Evolutionary conservation across 2,329 filamentous ascomycete genomes (phyloP), one percentile per base, ranked within the genome.

Genomic region (Cladobotryum mycophilum): DNA sequence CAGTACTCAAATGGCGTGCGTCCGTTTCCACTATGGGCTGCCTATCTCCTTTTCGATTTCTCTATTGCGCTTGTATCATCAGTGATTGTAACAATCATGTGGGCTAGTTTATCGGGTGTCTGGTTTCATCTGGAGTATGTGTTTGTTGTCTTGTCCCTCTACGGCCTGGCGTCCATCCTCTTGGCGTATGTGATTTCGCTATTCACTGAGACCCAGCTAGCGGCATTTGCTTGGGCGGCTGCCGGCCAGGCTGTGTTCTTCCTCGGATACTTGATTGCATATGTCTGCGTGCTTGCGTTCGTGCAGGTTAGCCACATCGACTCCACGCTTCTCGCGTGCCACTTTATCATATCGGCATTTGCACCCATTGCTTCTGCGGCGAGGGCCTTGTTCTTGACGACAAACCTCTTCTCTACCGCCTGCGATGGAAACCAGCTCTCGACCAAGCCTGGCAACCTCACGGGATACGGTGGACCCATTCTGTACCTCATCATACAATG

Each of bases 1-100:
- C 86, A 96, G 66, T 96, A 95, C 68, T 95, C 88, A 49, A 96
- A 96, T 62, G 91, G 91, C 44, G 89, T 96, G 25, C 78, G 88
- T 12, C 85, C 88, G 1, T 73, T 88, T 8, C 88, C 90, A 1
- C 74, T 96, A 2, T 96, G 92, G 91, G 68, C 88, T 5, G 88
- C 91, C 1, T 95, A 96, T 62, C 75, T 86, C 1, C 62, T 75
- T 0, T 95, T 96, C 61, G 91, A 96, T 69, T 89, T 91, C 56
- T 64, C 80, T 41, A 82, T 93, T 50, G 84, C 89, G 1, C 63
- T 95, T 14, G 50, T 65, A 12, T 79, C 83, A 22, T 83, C 84
- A 17, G 82, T 82, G 7, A 61, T 93, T 12, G 76, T 81, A 7
- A 81, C 84, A 18, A 80, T 81, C 22, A 80, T 95, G 18, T 90